A percentile compares a stretch with the other conserved stretches of the same genome.
These are phyloP conservation scores for Pyrenophora teres DNA, from an alignment of 2,329 filamentous ascomycete species.

Conservation along the genomic window DNA sequence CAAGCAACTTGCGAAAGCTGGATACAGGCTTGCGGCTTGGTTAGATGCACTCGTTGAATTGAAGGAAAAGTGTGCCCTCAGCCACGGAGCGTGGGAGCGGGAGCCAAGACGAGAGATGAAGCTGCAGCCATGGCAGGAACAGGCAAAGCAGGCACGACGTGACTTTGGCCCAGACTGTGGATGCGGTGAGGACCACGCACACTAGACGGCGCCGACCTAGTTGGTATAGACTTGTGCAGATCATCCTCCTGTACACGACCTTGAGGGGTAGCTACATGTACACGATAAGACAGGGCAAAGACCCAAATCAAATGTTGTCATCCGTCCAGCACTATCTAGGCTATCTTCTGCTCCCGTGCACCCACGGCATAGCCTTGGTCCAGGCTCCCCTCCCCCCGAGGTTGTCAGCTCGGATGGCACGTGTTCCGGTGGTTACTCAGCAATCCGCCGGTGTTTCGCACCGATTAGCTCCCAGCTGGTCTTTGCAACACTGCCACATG, in stretches of 20 bases:
- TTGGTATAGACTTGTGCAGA: too few species aligned
- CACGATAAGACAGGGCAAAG: background rate
- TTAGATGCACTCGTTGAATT: conserved; percentile 34
- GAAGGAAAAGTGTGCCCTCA: conserved; percentile 13
- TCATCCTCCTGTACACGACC: too few species aligned
- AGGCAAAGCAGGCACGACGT: conserved; percentile 31
- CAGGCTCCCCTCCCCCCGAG: background rate
- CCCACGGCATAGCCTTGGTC: too few species aligned
- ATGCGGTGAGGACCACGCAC: conserved; percentile 20
- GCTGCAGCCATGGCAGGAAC: conserved; percentile 36
- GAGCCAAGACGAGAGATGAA: conserved; percentile 18
- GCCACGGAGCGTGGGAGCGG: conserved; percentile 11
- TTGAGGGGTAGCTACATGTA: too few species aligned
- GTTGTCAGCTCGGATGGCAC: background rate
- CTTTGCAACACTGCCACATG: background rate
- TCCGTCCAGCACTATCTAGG: too few species aligned
- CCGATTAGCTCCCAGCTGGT: background rate
- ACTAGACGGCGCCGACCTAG: background rate
- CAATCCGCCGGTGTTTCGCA: conserved; percentile 3
- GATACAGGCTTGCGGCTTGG: conserved; percentile 40
- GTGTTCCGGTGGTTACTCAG: conserved; percentile 4
- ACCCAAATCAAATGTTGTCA: background rate
- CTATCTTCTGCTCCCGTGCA: too few species aligned
- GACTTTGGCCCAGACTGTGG: conserved; percentile 39
- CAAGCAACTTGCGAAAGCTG: conserved; percentile 52